These are phyloP conservation scores for Candida insectorum DNA, from an alignment of 805 yeast species.

Conservation along the genomic window DNA sequence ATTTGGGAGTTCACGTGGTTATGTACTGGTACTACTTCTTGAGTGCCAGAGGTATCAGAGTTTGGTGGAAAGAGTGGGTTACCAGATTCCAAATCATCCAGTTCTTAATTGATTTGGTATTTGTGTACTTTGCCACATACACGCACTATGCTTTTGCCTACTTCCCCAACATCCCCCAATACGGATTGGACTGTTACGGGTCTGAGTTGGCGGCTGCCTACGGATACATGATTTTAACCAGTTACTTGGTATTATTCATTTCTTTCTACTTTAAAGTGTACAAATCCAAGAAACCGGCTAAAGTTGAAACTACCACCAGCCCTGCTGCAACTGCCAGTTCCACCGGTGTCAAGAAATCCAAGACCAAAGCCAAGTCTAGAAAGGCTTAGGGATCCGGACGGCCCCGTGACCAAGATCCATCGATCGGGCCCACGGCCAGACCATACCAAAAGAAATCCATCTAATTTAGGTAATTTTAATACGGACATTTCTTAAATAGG, in stretches of 20 bases:
- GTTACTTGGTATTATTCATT: conserved; percentile 86
- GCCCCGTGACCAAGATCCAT: no score
- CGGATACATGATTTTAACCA: conserved; percentile 84
- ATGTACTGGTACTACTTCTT: conserved; percentile 98
- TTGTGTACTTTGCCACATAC: conserved; percentile 92
- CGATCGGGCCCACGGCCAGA: no score
- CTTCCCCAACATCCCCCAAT: conserved; percentile 62
- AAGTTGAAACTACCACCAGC: conserved; percentile 8
- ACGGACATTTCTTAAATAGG: no score
- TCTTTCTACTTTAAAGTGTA: conserved; percentile 89
- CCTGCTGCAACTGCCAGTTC: conserved; percentile 1
- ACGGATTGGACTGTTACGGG: conserved; percentile 76
- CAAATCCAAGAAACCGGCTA: conserved; percentile 41
- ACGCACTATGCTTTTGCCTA: conserved; percentile 78
- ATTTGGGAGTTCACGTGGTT: conserved; percentile 88
- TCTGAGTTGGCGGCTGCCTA: conserved; percentile 88
- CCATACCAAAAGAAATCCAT: no score
- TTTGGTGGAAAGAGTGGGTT: conserved; percentile 99
- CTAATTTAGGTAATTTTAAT: no score
- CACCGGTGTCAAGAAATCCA: conserved; percentile 3
- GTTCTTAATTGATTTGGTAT: conserved; percentile 82
- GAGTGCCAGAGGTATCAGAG: conserved; percentile 87
- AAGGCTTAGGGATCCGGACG: no score
- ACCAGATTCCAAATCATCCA: conserved; percentile 94
- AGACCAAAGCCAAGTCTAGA: conserved; percentile 5